Conservation (phyloP, 2,329 filamentous ascomycete species). For the Cryphonectria carpinicola region DNA sequence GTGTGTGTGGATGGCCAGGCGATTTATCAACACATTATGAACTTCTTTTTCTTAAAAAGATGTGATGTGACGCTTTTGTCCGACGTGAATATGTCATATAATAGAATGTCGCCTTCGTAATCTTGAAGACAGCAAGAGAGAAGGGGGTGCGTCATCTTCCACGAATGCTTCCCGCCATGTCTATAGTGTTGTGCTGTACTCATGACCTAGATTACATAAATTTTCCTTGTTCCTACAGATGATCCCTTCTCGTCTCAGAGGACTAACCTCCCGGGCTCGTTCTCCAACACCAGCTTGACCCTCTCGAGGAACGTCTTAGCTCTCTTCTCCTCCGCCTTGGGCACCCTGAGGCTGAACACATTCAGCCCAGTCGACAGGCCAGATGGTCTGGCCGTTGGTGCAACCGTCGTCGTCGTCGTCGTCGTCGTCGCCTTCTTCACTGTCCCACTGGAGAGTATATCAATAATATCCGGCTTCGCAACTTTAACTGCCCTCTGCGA, state of each 20-base stretch:
- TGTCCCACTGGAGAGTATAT: constrained; percentile 64
- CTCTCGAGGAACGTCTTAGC: constrained; percentile 83
- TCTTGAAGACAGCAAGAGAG: neutral
- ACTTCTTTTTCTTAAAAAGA: neutral
- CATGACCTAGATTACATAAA: constrained; percentile 18
- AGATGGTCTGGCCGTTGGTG: constrained; percentile 46
- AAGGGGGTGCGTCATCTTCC: neutral
- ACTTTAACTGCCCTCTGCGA: constrained; percentile 41
- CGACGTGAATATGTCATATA: neutral
- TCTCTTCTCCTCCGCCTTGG: constrained; percentile 78
- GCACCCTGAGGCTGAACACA: constrained; percentile 80
- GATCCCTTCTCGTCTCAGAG: constrained; percentile 45
- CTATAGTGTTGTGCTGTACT: constrained; percentile 21
- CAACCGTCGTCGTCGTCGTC: constrained; percentile 30
- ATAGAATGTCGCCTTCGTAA: neutral
- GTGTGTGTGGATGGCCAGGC: neutral
- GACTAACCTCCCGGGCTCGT: constrained; percentile 77
- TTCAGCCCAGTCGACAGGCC: constrained; percentile 63
- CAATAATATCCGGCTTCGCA: constrained; percentile 77
- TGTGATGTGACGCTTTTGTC: neutral
- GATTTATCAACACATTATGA: neutral
- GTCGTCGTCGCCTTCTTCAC: constrained; percentile 34
- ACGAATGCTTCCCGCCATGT: constrained; percentile 8
- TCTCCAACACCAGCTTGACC: constrained; percentile 81
- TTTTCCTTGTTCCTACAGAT: neutral